Evolutionary conservation across 2,329 filamentous ascomycete genomes (phyloP), one percentile per base, ranked within the genome.

Genomic region (Fusarium sulawesiense): DNA sequence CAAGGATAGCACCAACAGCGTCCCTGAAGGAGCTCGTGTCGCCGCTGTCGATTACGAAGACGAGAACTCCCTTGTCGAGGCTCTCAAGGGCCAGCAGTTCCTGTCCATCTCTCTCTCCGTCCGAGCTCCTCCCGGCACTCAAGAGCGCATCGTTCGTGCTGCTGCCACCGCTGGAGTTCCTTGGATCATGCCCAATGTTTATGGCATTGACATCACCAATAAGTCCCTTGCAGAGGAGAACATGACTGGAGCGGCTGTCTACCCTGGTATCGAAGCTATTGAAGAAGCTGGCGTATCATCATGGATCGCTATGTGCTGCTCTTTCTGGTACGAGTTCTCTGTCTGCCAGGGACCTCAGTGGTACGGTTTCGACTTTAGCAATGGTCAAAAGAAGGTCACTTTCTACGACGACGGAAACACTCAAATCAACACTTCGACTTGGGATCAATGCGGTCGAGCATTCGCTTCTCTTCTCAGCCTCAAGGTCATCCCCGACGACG

Each of bases 351-450:
- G 78, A 0, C 54, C 76, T 2, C 51, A 70, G 10, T 79, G 80
- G 30, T 87, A 81, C 21, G 86, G 86, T 6, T 84, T 87, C 75
- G 84, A 87, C 69, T 79, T 86, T 23, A 50, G 57, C 20, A 62
- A 74, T 75, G 27, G 80, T 2, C 55, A 82, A 30, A 77, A 76
- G 3, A 77, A 73, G 12, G 64, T 85, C 14, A 84, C 81, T 0
- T 74, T 87, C n/a, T 87, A 82, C 60, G 88, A 88, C 64, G 86
- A 88, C 29, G 90, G 90, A 1, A 83, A 82, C 21, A 84, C 81
- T 3, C 83, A 78, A 56, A 86, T 91, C 72, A 87, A 85, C 65
- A 85, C 81, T 1, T 87, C 85, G 14, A 92, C 91, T 0, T 88
- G 86, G 83, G 70, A 80, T 8, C 89, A 91, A 78, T 83, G 84